Percentiles rank a stretch among this genome's conserved stretches.
Evolutionary conservation across 2,329 filamentous ascomycete genomes (phyloP).

Genomic region (Alternaria gaisen): DNA sequence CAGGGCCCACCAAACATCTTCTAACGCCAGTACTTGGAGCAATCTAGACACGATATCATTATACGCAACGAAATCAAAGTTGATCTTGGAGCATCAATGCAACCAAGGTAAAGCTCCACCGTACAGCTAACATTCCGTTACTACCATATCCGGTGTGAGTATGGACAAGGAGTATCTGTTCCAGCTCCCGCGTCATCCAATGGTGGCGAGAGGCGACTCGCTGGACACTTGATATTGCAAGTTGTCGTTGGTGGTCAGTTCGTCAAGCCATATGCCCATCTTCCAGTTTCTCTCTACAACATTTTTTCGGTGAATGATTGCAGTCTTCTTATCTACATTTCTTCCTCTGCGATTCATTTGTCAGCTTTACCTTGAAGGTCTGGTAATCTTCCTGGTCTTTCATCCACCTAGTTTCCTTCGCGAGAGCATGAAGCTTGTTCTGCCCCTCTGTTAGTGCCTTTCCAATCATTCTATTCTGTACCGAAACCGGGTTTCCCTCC

Average conservation of each 20-base stretch:
- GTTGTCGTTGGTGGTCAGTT: not conserved
- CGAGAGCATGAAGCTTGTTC: not conserved
- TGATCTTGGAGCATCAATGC: not conserved
- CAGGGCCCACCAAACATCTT: accelerated
- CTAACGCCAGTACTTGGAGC: not conserved
- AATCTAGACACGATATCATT: not conserved
- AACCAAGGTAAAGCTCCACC: not conserved
- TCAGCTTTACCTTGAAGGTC: not conserved
- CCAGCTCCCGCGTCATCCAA: not conserved
- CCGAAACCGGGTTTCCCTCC: accelerated
- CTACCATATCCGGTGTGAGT: accelerated
- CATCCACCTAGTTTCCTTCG: not conserved
- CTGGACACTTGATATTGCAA: not conserved
- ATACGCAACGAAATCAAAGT: not conserved
- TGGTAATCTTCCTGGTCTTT: not conserved
- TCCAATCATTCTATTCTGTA: no score
- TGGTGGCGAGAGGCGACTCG: not conserved
- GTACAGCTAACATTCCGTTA: no score
- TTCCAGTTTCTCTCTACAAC: not conserved
- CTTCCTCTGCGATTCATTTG: not conserved
- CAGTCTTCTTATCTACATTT: not conserved
- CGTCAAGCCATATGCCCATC: not conserved
- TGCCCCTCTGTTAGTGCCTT: not conserved
- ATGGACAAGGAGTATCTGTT: not conserved
- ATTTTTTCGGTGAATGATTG: not conserved